Base-by-base conservation (phyloP, 441 rosid species). In the Rhodomyrtus psidioides region DNA sequence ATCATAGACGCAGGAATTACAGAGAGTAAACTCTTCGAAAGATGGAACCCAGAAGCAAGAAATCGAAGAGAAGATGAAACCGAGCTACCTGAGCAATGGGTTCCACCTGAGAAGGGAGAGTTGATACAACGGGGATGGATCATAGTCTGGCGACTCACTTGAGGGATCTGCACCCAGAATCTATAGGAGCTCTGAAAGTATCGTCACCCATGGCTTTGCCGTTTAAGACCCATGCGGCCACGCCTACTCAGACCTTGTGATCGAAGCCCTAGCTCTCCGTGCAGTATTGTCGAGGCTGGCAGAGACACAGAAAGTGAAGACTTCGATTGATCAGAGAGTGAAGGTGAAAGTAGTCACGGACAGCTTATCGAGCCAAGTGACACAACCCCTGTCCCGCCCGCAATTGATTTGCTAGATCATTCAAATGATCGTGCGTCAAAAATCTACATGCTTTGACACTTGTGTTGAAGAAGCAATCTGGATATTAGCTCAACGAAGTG, bases 311-410 rank as follows among this genome's bases (percentile, higher is more conserved):
- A 58, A n/a, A 27, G 1, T 58, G 9, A 58, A 0, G 65, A 6
- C 65, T 58, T n/a, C 16, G 14, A 8, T 58, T n/a, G 65, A 58
- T 7, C 0, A 0, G 9, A n/a, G 65, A 30, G 0, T 0, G 65
- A 58, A 58, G n/a, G 65, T 58, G 65, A 30, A 58, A 58, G 34
- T n/a, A 0, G 30, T n/a, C 13, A n/a, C 7, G 0, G 17, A n/a
- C 27, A n/a, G 65, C 19, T 58, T 13, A 58, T n/a, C 34, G n/a
- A 27, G 4, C 44, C 44, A 42, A 42, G 44, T 6, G 44, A 42
- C 4, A 42, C 44, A 42, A 3, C 7, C 44, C 44, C 44, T 42
- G 44, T 42, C 44, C 44, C 44, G 7, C 44, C 44, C 44, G 44
- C 44, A 42, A 42, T 42, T 42, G 7, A 42, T 42, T 42, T 42